Evolutionary conservation across 345 rosid genomes (phyloP).

Genomic region (Rhodamnia argentea): DNA sequence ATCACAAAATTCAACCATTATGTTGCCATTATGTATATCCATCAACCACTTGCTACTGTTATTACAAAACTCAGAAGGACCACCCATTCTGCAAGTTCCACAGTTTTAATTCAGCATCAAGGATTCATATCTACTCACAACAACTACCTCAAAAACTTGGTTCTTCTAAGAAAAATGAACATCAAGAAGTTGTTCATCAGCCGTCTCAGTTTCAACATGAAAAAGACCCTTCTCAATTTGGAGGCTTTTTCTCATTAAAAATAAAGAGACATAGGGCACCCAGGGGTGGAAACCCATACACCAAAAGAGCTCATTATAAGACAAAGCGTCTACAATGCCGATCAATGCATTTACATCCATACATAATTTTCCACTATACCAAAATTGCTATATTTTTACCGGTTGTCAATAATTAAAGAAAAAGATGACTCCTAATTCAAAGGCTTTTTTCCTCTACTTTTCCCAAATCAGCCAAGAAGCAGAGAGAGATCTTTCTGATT

Average conservation of each 20-base stretch:
- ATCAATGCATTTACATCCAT: neutral
- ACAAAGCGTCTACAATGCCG: neutral
- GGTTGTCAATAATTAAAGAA: neutral
- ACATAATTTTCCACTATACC: neutral
- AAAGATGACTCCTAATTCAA: neutral
- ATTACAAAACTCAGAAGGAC: neutral
- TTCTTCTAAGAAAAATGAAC: neutral
- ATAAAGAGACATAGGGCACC: neutral
- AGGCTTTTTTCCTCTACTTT: neutral
- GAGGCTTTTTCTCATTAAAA: neutral
- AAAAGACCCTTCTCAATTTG: neutral
- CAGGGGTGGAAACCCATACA: neutral
- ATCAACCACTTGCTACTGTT: neutral
- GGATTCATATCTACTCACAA: neutral
- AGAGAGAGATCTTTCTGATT: neutral
- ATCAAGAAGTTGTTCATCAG: neutral
- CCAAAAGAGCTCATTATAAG: neutral
- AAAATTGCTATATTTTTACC: neutral
- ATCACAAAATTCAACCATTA: neutral
- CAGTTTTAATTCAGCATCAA: neutral
- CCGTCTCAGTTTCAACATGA: neutral
- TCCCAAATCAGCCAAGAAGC: neutral
- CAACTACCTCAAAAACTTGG: neutral
- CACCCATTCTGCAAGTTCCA: neutral
- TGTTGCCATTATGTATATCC: neutral